Conservation (phyloP, 768 basidiomycete species). For the Psilocybe azurescens region DNA sequence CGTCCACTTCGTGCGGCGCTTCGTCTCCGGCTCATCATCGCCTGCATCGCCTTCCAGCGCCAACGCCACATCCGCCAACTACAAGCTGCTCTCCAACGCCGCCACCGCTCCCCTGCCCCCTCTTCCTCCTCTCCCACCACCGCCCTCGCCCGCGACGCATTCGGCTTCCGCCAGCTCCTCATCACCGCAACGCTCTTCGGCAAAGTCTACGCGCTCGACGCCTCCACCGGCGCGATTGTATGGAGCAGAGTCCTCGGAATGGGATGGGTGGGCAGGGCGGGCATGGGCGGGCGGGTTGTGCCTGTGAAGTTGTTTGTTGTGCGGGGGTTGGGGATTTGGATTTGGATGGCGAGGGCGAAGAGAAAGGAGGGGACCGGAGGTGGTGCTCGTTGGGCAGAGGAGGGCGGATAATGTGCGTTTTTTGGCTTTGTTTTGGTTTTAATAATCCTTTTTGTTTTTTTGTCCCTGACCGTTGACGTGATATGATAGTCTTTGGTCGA, state of each 20-base stretch:
- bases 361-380: constrained; percentile 49
- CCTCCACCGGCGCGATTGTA: constrained; percentile 73
- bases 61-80: too few species aligned
- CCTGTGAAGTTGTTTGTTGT: constrained; percentile 68
- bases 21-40: constrained; percentile 67
- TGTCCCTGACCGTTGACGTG: not conserved
- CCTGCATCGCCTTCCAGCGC: constrained; percentile 28
- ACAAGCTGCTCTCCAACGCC: not conserved
- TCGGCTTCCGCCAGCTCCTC: constrained; percentile 87
- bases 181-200: constrained; percentile 73
- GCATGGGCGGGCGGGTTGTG: constrained; percentile 55
- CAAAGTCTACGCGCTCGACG: constrained; percentile 84
- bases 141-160: constrained; percentile 70
- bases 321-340: constrained; percentile 49
- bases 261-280: constrained; percentile 58
- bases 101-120: too few species aligned
- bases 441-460: too few species aligned
- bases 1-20: constrained; percentile 68
- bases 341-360: not conserved
- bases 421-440: not conserved
- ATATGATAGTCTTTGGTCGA: constrained; percentile 59
- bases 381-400: constrained; percentile 67
- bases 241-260: constrained; percentile 84
- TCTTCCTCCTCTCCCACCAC: too few species aligned
- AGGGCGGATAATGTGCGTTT: constrained; percentile 62